These are phyloP conservation scores for Aspergillus brasiliensis DNA, from an alignment of 2,329 filamentous ascomycete genomes.

Conservation along the genomic window DNA sequence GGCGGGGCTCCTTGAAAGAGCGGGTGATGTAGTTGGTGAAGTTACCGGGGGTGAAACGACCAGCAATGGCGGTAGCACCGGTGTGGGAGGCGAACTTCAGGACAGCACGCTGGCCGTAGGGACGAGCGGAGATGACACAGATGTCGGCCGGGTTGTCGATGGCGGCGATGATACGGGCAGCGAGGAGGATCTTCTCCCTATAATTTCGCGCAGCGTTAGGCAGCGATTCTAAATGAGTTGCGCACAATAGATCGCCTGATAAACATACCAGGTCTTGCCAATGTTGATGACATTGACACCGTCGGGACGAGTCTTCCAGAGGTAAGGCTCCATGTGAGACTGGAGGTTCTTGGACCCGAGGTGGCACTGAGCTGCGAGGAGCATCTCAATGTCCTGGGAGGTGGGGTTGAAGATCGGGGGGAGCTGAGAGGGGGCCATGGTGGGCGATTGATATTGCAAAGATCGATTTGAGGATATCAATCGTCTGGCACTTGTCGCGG, in stretches of 20 bases:
- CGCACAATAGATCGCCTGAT: not conserved
- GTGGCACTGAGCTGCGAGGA: constrained; percentile 94
- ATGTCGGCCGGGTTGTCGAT: constrained; percentile 99
- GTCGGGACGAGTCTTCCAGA: constrained; percentile 99
- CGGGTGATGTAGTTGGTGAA: constrained; percentile 99
- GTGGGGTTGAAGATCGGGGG: constrained; percentile 96
- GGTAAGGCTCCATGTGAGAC: constrained; percentile 99
- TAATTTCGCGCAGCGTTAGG: constrained; percentile 27
- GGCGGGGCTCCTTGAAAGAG: constrained; percentile 99
- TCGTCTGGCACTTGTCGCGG: constrained; percentile 49
- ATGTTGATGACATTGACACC: constrained; percentile 99
- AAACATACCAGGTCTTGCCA: constrained; percentile 95
- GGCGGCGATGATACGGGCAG: constrained; percentile 96
- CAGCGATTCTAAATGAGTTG: not conserved
- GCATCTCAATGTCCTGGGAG: constrained; percentile 98
- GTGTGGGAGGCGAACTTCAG: constrained; percentile 99
- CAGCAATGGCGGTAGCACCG: constrained; percentile 94
- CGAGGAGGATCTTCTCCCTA: constrained; percentile 99
- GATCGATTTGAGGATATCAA: constrained; percentile 46
- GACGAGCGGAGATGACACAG: constrained; percentile 98
- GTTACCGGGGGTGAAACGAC: constrained; percentile 99
- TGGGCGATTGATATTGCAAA: constrained; percentile 59
- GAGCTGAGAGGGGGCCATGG: constrained; percentile 93
- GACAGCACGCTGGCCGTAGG: constrained; percentile 98
- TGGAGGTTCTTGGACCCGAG: constrained; percentile 99